Evolutionary conservation across 2,329 filamentous ascomycete genomes (phyloP).

Genomic region (Harringtonia lauricola): DNA sequence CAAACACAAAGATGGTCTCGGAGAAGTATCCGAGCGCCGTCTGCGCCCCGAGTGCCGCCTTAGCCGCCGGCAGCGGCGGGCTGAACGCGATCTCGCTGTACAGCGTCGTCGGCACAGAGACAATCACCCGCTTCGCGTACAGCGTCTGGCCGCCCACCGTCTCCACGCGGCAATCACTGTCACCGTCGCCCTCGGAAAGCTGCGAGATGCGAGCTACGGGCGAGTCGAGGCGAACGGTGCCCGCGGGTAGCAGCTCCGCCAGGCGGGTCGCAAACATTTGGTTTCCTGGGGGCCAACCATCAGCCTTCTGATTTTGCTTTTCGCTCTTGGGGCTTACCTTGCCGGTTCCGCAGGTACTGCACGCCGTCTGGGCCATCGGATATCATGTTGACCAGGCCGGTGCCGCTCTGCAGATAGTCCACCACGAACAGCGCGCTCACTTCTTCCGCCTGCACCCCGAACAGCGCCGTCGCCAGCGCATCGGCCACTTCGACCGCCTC

Average conservation of each 20-base stretch:
- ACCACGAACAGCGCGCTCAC: slow-evolving; percentile 42
- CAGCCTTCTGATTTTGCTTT: too few relatives aligned
- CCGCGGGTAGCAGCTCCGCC: not conserved
- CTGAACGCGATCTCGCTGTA: slow-evolving; percentile 28
- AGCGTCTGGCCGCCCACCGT: not conserved
- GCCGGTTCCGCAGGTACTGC: slow-evolving; percentile 31
- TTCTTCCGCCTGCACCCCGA: slow-evolving; percentile 37
- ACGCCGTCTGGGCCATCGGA: slow-evolving; percentile 41
- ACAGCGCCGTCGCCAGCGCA: slow-evolving; percentile 13
- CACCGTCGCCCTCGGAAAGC: not conserved
- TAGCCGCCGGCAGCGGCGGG: slow-evolving; percentile 25
- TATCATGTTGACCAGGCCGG: slow-evolving; percentile 38
- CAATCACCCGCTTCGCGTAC: slow-evolving; percentile 3
- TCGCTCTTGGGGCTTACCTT: too few relatives aligned
- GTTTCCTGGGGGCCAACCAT: slow-evolving; percentile 18
- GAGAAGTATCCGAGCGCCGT: slow-evolving; percentile 36
- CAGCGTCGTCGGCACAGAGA: slow-evolving; percentile 7
- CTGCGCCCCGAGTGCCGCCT: slow-evolving; percentile 15
- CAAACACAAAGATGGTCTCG: slow-evolving; percentile 36
- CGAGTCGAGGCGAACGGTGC: not conserved
- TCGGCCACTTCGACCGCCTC: too few relatives aligned
- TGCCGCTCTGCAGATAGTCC: slow-evolving; percentile 40
- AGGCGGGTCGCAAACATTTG: slow-evolving; percentile 18
- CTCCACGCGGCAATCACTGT: too few relatives aligned
- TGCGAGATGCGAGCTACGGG: slow-evolving; percentile 3